These are phyloP conservation scores for Agrocybe pediades DNA, from an alignment of 768 basidiomycete species.

Conservation along the genomic window DNA sequence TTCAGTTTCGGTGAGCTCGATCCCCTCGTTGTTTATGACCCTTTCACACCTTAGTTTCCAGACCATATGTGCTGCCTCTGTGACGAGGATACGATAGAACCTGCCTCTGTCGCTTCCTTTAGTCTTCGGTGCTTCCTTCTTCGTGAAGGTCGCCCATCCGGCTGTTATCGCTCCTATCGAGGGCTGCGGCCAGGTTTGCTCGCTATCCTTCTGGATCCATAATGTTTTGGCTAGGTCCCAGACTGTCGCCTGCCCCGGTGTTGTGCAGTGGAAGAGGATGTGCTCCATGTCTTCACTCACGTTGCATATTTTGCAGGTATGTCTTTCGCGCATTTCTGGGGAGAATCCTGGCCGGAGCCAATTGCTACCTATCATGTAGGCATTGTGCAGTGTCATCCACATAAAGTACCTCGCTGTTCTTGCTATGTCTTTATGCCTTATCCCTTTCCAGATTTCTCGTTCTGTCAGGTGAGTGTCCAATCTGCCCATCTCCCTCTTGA, in stretches of 20 bases:
- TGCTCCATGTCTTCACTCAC: slow-evolving; percentile 16
- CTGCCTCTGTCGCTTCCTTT: neutral
- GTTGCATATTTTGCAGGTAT: slow-evolving; percentile 8
- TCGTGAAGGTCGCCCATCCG: neutral
- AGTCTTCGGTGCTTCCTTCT: too few species aligned
- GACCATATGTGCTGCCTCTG: neutral
- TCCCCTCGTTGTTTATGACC: neutral
- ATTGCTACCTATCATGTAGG: slow-evolving; percentile 10
- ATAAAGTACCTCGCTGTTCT: slow-evolving; percentile 12
- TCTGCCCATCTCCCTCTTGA: neutral
- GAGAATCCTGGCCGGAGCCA: neutral
- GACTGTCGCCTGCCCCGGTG: neutral
- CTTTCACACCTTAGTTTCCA: neutral
- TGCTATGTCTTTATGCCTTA: slow-evolving; percentile 5
- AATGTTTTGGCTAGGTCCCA: slow-evolving; percentile 10
- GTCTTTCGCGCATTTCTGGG: slow-evolving; percentile 2
- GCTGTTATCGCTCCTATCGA: neutral
- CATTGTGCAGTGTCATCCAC: slow-evolving; percentile 21
- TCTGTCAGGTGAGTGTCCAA: too few species aligned
- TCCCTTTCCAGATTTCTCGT: slow-evolving; percentile 13
- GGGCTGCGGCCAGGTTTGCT: neutral
- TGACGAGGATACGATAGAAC: slow-evolving; percentile 1
- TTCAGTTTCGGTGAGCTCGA: neutral
- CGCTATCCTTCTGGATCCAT: slow-evolving; percentile 6
- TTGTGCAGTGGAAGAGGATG: slow-evolving; percentile 11